Evolutionary conservation across 2,329 filamentous ascomycete species (phyloP).

Genomic region (Diaporthe capsici): DNA sequence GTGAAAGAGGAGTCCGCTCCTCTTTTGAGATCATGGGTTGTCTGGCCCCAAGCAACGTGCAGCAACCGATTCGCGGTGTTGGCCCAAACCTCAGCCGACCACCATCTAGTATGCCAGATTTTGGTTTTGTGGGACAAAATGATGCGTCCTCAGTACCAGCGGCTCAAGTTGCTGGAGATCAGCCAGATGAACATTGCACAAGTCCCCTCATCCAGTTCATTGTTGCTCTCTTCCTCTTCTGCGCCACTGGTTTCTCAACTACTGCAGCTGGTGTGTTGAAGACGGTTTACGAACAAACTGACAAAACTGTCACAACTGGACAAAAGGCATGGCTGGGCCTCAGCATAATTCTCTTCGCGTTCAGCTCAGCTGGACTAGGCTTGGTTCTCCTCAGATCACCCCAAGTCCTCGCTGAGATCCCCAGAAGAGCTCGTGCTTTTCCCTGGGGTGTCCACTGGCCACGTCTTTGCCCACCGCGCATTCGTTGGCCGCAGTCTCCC

Average conservation of each 20-base stretch:
- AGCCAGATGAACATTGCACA: no score
- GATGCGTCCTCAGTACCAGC: not conserved
- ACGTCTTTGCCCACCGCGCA: not conserved
- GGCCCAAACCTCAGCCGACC: not conserved
- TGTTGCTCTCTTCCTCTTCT: not conserved
- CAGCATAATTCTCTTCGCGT: not conserved
- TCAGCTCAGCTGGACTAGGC: not conserved
- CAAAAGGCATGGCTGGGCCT: not conserved
- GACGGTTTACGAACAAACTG: not conserved
- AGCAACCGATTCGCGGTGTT: not conserved
- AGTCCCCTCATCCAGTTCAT: no score
- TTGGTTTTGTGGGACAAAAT: fast-evolving
- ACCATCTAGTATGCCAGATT: not conserved
- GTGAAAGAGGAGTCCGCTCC: not conserved
- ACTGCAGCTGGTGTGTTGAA: not conserved
- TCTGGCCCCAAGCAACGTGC: no score
- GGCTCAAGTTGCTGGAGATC: not conserved
- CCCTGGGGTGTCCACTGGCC: not conserved
- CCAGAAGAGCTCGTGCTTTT: not conserved
- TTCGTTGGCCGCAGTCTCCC: not conserved
- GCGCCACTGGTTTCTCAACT: not conserved
- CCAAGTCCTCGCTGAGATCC: no score
- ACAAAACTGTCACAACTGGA: not conserved
- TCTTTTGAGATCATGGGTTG: constrained; percentile 36
- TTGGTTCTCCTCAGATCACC: not conserved